Base-by-base conservation (phyloP, 331 rosid genomes). In the Prunus yedoensis region DNA sequence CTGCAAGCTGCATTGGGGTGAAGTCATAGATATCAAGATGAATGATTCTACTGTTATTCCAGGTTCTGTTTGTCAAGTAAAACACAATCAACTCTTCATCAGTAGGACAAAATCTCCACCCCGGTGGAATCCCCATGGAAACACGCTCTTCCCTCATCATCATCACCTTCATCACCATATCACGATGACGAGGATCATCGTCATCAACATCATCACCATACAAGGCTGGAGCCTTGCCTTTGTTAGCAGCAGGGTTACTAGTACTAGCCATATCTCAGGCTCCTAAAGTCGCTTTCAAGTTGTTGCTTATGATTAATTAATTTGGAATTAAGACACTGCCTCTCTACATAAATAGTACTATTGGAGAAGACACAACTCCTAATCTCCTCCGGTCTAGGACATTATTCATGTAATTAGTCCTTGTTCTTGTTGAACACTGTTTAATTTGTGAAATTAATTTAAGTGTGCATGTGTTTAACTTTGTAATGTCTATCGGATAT, bases 1-100 rank as follows among this genome's bases (percentile, higher is more conserved):
- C 65, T 53, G 75, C 63, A 14, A 71, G 66, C 56, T 71, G 25
- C 53, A 54, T 54, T 14, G 66, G 75, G 50, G 10, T 54, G 52
- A 11, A 71, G 20, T 54, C 4, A 4, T 71, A 71, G 11, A 71
- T 2, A 20, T 71, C 15, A 17, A 71, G 32, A 11, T 71, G 52
- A 8, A 21, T 2, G 52, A 71, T 38, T 71, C 59, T 54, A 12
- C 59, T 14, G 43, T 38, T 38, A 38, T 38, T 38, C 43, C 43
- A 7, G 10, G 43, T 7, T 38, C 43, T 6, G 43, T 38, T 38
- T 1, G 3, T 38, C 52, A 71, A 20, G 53, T 54, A 71, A 9
- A 35, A 25, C 21, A 15, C 15, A 71, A 54, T 38, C 65, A 71
- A 20, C 66, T 71, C 65, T 38, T n/a, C 21, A 41, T 71, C 75